phyloP scores from a whole-genome alignment of 495 filamentous ascomycete species.

The Penicillium soppii region DNA sequence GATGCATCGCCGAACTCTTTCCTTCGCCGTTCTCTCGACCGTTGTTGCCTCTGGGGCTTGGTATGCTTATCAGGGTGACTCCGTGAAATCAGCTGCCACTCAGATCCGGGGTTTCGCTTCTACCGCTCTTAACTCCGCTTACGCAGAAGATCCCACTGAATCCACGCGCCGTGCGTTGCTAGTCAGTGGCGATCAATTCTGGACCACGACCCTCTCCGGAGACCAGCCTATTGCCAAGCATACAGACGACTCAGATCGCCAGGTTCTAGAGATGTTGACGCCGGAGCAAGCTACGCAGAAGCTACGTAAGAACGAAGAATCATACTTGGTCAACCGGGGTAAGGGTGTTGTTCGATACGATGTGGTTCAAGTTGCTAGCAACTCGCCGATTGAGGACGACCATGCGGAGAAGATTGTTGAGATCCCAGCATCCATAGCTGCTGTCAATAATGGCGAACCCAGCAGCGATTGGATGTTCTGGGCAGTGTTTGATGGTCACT shows the following conservation, averaged over 20 bases:
- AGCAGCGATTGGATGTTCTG: slow-evolving; percentile 99
- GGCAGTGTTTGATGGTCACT: slow-evolving; percentile 97
- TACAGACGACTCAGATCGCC: slow-evolving; percentile 74
- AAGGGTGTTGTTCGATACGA: slow-evolving; percentile 94
- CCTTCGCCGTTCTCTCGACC: slow-evolving; percentile 58
- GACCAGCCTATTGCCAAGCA: slow-evolving; percentile 84
- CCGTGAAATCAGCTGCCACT: slow-evolving; percentile 21
- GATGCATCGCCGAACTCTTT: slow-evolving; percentile 66
- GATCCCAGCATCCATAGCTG: slow-evolving; percentile 60
- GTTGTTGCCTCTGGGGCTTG: slow-evolving; percentile 65
- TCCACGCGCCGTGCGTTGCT: slow-evolving; percentile 53
- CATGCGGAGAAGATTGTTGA: slow-evolving; percentile 97
- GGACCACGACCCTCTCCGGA: slow-evolving; percentile 74
- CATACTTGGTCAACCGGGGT: slow-evolving; percentile 85
- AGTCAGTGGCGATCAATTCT: slow-evolving; percentile 81
- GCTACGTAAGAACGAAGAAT: slow-evolving; percentile 84
- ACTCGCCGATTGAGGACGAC: slow-evolving; percentile 98
- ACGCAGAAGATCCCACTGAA: slow-evolving; percentile 32
- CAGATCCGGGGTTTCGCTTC: slow-evolving; percentile 31
- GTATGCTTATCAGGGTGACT: slow-evolving; percentile 57
- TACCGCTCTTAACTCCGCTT: slow-evolving; percentile 25
- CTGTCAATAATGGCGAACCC: slow-evolving; percentile 47
- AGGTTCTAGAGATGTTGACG: slow-evolving; percentile 90
- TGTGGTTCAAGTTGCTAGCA: slow-evolving; percentile 90
- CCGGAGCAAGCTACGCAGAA: slow-evolving; percentile 92